Conservation (phyloP, 352 stramenopile genomes). For the Globisporangium acanthophoron region DNA sequence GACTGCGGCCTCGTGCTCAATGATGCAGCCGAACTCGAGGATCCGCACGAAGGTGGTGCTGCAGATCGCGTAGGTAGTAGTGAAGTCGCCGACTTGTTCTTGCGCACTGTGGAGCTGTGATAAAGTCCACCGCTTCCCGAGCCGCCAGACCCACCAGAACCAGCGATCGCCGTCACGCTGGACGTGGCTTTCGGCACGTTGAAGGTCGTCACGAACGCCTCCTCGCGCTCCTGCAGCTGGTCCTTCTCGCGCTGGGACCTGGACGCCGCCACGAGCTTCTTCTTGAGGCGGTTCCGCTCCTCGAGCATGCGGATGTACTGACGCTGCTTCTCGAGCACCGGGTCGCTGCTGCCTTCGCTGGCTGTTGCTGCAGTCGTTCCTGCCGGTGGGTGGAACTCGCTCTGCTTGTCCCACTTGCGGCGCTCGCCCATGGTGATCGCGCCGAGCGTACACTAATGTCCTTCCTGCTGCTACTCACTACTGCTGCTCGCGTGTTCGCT, state of each 20-base stretch:
- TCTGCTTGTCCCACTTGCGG: constrained; percentile 46
- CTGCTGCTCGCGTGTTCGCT: too few species aligned
- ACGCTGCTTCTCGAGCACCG: constrained; percentile 66
- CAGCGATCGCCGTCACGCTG: background rate
- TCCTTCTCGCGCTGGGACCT: constrained; percentile 50
- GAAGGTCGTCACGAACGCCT: constrained; percentile 76
- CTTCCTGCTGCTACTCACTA: too few species aligned
- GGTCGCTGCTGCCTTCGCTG: constrained; percentile 19
- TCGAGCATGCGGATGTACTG: constrained; percentile 85
- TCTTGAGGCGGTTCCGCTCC: constrained; percentile 77
- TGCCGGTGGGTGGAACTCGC: constrained; percentile 16
- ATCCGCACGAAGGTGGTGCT: background rate
- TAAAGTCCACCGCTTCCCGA: background rate
- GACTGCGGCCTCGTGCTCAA: background rate
- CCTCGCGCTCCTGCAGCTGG: constrained; percentile 51
- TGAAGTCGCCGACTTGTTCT: constrained; percentile 37
- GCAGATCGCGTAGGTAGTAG: constrained; percentile 32
- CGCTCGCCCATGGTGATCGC: constrained; percentile 23
- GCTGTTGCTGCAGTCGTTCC: background rate
- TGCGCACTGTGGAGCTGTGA: constrained; percentile 17
- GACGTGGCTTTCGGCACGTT: constrained; percentile 35
- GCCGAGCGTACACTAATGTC: background rate
- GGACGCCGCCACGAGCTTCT: constrained; percentile 57
- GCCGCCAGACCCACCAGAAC: background rate
- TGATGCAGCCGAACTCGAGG: constrained; percentile 2